Conservation (phyloP, 2,329 filamentous ascomycete genomes). For the Exophiala dermatitidis region DNA sequence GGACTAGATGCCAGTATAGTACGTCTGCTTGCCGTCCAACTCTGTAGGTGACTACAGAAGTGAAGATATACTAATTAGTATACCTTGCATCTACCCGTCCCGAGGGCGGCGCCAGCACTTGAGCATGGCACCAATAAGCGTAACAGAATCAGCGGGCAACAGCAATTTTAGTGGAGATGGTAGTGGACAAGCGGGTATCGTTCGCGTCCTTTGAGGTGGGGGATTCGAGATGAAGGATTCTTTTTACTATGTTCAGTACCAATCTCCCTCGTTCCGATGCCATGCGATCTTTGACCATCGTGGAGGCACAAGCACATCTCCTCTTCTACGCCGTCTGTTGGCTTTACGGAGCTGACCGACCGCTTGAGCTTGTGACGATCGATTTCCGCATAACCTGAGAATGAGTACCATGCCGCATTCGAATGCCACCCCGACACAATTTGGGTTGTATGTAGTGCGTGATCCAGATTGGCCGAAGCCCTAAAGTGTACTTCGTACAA, state of each 20-base stretch:
- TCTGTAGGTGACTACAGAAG: not conserved
- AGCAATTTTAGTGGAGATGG: not conserved
- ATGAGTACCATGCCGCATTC: no score
- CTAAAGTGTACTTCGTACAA: not conserved
- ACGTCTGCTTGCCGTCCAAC: no score
- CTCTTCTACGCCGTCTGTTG: not conserved
- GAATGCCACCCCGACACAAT: no score
- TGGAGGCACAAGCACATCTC: not conserved
- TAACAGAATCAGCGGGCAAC: not conserved
- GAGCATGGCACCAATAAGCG: no score
- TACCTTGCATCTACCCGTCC: no score
- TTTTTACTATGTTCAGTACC: not conserved
- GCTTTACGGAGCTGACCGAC: not conserved
- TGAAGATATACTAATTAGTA: not conserved
- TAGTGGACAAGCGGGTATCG: conserved; percentile 5
- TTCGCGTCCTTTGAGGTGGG: conserved; percentile 4
- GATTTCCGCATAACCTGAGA: no score
- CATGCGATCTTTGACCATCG: not conserved
- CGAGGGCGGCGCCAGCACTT: no score
- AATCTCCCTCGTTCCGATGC: not conserved
- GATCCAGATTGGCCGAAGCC: not conserved
- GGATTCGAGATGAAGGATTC: conserved; percentile 1
- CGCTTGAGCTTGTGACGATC: no score
- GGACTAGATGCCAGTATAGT: no score
- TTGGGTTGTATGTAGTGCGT: no score